Percentiles rank a stretch among this genome's conserved stretches.
Evolutionary conservation across 2,329 filamentous ascomycete genomes (phyloP).

Genomic region (Orbilia brochopaga): DNA sequence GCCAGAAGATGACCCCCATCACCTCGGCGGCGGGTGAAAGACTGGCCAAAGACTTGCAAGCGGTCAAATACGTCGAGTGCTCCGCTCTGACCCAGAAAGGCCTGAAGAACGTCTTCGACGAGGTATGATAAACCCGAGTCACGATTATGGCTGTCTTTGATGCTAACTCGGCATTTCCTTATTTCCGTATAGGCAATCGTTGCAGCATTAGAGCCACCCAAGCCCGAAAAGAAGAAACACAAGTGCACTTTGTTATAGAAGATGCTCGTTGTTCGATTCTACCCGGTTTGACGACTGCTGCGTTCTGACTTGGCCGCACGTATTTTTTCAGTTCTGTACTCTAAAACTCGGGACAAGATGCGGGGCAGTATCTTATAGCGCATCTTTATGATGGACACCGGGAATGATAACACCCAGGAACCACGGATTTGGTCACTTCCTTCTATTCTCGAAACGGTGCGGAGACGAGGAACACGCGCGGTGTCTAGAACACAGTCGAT

Average conservation of each 20-base stretch:
- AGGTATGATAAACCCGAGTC: conserved; percentile 67
- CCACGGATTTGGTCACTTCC: conserved; percentile 4
- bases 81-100: conserved; percentile 98
- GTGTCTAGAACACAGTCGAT: conserved; percentile 37
- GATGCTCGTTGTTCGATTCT: conserved; percentile 7
- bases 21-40: conserved; percentile 89
- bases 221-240: conserved; percentile 74
- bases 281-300: conserved; percentile 31
- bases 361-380: conserved; percentile 37
- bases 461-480: conserved; percentile 25
- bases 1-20: conserved; percentile 95
- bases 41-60: conserved; percentile 96
- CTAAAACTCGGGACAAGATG: conserved; percentile 36
- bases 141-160: background rate
- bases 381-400: conserved; percentile 19
- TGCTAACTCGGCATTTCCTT: conserved; percentile 40
- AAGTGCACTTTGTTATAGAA: conserved; percentile 73
- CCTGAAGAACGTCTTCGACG: conserved; percentile 98
- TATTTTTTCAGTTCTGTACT: conserved; percentile 41
- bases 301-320: conserved; percentile 36
- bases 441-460: conserved; percentile 22
- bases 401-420: conserved; percentile 1
- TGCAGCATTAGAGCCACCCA: conserved; percentile 86
- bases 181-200: conserved; percentile 77
- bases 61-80: conserved; percentile 96